phyloP scores from a whole-genome alignment of 768 basidiomycete genomes.

The Suillus weaverae region DNA sequence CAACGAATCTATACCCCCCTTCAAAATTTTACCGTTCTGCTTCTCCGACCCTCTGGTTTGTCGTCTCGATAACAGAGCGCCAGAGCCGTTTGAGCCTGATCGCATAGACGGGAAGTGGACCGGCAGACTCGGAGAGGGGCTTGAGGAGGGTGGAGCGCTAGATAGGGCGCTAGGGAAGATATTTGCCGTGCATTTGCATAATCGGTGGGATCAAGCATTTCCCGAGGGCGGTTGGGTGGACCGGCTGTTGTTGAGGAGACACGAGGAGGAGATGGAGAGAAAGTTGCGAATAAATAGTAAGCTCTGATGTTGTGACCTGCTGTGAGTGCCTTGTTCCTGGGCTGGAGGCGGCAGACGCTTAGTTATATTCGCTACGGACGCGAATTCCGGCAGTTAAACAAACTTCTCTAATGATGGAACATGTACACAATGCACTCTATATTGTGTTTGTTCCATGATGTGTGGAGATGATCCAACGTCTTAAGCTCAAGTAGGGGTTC shows the following conservation, averaged over 20 bases:
- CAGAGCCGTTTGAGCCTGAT: slow-evolving; percentile 80
- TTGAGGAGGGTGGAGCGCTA: slow-evolving; percentile 61
- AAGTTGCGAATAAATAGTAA: neutral
- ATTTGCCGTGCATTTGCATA: slow-evolving; percentile 91
- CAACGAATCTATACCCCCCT: slow-evolving; percentile 71
- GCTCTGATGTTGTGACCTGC: neutral
- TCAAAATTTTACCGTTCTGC: slow-evolving; percentile 95
- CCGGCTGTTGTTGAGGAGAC: slow-evolving; percentile 65
- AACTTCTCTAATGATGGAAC: neutral
- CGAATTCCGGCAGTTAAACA: neutral
- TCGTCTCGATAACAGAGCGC: slow-evolving; percentile 85
- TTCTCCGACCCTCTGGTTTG: slow-evolving; percentile 91
- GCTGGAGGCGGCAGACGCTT: neutral
- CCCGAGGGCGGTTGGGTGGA: slow-evolving; percentile 90
- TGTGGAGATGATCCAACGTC: neutral
- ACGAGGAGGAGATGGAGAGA: slow-evolving; percentile 43
- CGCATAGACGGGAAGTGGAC: slow-evolving; percentile 62
- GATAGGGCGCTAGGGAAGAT: slow-evolving; percentile 65
- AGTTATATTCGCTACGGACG: neutral
- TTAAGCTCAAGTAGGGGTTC: neutral
- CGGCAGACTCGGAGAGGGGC: slow-evolving; percentile 48
- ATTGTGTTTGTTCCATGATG: neutral
- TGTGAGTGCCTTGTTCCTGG: neutral
- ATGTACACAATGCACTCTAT: neutral
- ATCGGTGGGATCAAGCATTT: slow-evolving; percentile 91